Percentiles rank a stretch among this genome's conserved stretches.
Evolutionary conservation across 1,139 yeast genomes (phyloP).

Genomic region (Blastobotrys indianensis): DNA sequence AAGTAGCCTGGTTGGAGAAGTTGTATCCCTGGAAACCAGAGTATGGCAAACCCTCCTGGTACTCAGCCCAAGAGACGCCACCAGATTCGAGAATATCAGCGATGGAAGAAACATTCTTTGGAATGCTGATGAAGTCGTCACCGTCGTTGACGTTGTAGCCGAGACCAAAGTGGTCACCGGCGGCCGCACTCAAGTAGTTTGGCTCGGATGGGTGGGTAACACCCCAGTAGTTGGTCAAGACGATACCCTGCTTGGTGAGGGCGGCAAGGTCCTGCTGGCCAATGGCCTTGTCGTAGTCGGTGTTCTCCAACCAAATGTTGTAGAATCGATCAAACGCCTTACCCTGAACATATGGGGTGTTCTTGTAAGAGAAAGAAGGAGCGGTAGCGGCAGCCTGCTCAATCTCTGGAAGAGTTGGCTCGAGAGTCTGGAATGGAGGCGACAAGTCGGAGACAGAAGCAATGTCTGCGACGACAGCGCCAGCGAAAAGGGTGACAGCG

Average conservation of each 20-base stretch:
- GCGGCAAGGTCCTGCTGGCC: slow-evolving; percentile 38
- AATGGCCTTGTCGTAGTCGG: slow-evolving; percentile 45
- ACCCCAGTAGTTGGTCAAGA: slow-evolving; percentile 44
- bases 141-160: slow-evolving; percentile 20
- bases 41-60: slow-evolving; percentile 46
- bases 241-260: slow-evolving; percentile 40
- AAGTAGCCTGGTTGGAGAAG: slow-evolving; percentile 38
- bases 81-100: slow-evolving; percentile 42
- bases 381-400: slow-evolving; percentile 39
- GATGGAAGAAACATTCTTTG: slow-evolving; percentile 41
- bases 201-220: slow-evolving; percentile 48
- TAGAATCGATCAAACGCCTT: slow-evolving; percentile 40
- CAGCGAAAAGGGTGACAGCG: slow-evolving; percentile 10
- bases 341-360: slow-evolving; percentile 36
- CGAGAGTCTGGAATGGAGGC: slow-evolving; percentile 32
- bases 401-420: slow-evolving; percentile 36
- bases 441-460: slow-evolving; percentile 1
- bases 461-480: slow-evolving; percentile 19
- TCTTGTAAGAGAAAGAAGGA: slow-evolving; percentile 32
- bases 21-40: slow-evolving; percentile 44
- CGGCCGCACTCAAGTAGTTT: slow-evolving; percentile 43
- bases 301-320: slow-evolving; percentile 45
- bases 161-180: slow-evolving; percentile 45
- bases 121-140: slow-evolving; percentile 40
- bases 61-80: slow-evolving; percentile 45